Evolutionary conservation across 257 asterid genomes (phyloP), one percentile per base, ranked within the genome.

Genomic region (Solanum habrochaites): DNA sequence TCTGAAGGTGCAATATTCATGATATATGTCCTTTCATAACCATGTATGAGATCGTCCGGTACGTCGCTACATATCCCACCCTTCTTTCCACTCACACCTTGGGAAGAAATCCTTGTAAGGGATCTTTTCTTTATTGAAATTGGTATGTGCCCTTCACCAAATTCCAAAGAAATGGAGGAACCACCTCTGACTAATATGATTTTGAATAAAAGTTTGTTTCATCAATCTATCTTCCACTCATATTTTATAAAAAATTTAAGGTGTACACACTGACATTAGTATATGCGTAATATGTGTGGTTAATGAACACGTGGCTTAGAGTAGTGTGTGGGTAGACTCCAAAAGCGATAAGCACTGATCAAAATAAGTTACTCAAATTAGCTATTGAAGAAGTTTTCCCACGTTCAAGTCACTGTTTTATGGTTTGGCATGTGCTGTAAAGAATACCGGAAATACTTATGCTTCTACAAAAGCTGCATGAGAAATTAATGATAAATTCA

Each of bases 61-160:
- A 42, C 45, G 6, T 37, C 7, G 39, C 39, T 35, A 6, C 39
- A 35, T 37, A 37, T 37, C 39, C 39, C 7, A 37, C 39, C 39
- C 7, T 37, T 37, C 39, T 37, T 37, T 37, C 39, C 39, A 37
- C 6, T 37, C 7, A 37, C 39, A 37, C 39, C 39, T 5, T 37
- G 39, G 7, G 39, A 95, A 15, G 90, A 95, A 75, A 45, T 88
- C 42, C 97, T 96, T 7, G 86, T 96, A 8, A 86, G 92, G 13
- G 99, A 96, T 86, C 86, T 96, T 20, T 86, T 86, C 5, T 58
- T 75, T 47, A 94, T 95, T 14, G 98, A 96, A 88, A 87, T 86
- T 47, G 98, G 98, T 40, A 86, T 85, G 25, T 92, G 25, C 97
- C 98, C 9, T 90, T 87, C 7, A 98, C 98, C 74, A 91, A 89